Base-by-base conservation (phyloP, 2,329 filamentous ascomycete species). In the Xylariomycetidae sp. region DNA sequence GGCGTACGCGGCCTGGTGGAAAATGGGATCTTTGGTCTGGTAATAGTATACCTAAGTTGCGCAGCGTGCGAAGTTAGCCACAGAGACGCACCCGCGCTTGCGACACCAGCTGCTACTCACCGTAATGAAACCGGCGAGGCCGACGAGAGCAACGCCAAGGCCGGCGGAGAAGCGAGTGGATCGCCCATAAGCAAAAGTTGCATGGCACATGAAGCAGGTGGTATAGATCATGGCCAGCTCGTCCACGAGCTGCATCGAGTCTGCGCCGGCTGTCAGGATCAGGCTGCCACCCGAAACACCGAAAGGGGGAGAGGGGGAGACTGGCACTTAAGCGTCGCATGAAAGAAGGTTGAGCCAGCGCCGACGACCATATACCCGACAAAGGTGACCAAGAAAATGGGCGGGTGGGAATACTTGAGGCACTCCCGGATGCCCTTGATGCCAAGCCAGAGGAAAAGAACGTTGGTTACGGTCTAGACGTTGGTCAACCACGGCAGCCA, bases 401-500 rank as follows among this genome's bases (percentile, higher is more conserved):
- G 64, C 35, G 87, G 83, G 59, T 95, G 86, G 12, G 71, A 69
- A 59, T 93, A 70, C 43, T 69, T 71, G 24, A 82, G 53, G 57
- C 86, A 93, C 57, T 79, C 87, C 34, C 68, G 63, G 41, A 92
- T 76, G 16, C 89, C 89, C 53, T 81, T 82, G 45, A 76, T 61
- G 6, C 86, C 86, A 14, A 94, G 72, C 57, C 72, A 84, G 48
- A 94, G 68, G 59, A 95, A 95, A 16, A 92, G 64, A 3, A 84
- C 57, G 57, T 95, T 95, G 20, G 87, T 95, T 19, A 89, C 50
- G 4, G 85, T 85, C 60, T 85, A 35, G 25, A 31, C 14, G 19
- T 24, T n/a, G n/a, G n/a, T n/a, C n/a, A n/a, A n/a, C n/a, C n/a
- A n/a, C n/a, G n/a, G n/a, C n/a, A n/a, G n/a, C n/a, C n/a, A n/a